Conservation (phyloP, 495 filamentous ascomycete genomes). For the Podospora pseudocomata region DNA sequence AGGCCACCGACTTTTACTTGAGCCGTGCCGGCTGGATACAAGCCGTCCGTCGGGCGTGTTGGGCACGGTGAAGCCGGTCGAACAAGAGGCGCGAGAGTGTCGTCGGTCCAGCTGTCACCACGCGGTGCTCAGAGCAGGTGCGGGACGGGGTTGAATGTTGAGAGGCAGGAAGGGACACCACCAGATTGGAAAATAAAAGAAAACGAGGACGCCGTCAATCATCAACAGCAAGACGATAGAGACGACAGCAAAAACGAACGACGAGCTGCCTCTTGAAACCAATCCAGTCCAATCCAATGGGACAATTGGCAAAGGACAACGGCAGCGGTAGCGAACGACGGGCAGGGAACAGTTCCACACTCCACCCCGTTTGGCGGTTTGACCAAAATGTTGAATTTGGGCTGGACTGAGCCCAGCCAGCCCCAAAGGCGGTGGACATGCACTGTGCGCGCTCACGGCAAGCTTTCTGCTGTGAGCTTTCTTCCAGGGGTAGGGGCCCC, state of each 20-base stretch:
- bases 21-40: background rate
- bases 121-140: background rate
- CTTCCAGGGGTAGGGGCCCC: background rate
- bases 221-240: background rate
- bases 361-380: slow-evolving; percentile 18
- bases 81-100: background rate
- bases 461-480: slow-evolving; percentile 2
- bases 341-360: slow-evolving; percentile 8
- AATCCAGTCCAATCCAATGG: slow-evolving; percentile 5
- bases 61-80: background rate
- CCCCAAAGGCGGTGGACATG: slow-evolving; percentile 2
- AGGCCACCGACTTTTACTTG: background rate
- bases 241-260: slow-evolving; percentile 5
- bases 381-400: slow-evolving; percentile 24
- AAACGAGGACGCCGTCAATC: background rate
- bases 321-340: slow-evolving; percentile 4
- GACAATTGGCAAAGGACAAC: slow-evolving; percentile 3
- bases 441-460: background rate
- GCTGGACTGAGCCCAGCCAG: slow-evolving; percentile 9
- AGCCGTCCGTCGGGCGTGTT: background rate
- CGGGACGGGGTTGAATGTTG: background rate
- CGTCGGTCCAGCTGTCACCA: background rate
- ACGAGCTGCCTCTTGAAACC: slow-evolving; percentile 1
- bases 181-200: background rate
- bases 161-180: background rate